Percentiles rank a stretch among this genome's conserved stretches.
phyloP scores from a whole-genome alignment of 148 eudicot species.

The Silene conica region DNA sequence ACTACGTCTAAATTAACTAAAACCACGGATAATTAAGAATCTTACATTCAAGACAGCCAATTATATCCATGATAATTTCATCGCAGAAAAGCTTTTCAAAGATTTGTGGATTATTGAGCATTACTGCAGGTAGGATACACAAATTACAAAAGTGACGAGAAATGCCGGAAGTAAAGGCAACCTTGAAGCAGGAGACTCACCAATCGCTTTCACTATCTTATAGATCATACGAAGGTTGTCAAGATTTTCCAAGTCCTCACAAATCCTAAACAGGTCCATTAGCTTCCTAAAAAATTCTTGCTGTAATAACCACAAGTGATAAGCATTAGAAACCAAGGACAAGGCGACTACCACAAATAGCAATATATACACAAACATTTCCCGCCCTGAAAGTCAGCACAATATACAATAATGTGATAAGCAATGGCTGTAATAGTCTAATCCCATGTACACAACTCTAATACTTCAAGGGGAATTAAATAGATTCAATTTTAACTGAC shows the following conservation, averaged over 20 bases:
- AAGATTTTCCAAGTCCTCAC: slow-evolving; percentile 80
- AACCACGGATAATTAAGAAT: slow-evolving; percentile 6
- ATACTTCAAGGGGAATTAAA: no score
- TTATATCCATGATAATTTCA: slow-evolving; percentile 77
- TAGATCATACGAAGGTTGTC: slow-evolving; percentile 80
- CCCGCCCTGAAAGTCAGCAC: background rate
- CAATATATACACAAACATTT: background rate
- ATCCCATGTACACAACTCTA: background rate
- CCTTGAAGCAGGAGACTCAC: slow-evolving; percentile 40
- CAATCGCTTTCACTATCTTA: slow-evolving; percentile 79
- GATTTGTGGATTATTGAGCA: slow-evolving; percentile 72
- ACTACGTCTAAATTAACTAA: background rate
- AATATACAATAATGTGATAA: background rate
- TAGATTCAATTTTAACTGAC: no score
- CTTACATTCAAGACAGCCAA: slow-evolving; percentile 95
- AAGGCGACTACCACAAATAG: background rate
- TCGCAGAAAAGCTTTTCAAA: slow-evolving; percentile 86
- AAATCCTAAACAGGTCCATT: slow-evolving; percentile 70
- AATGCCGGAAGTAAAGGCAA: background rate
- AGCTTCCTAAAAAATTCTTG: slow-evolving; percentile 84
- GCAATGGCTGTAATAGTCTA: background rate
- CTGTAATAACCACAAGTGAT: slow-evolving; percentile 41
- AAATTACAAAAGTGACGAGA: slow-evolving; percentile 1
- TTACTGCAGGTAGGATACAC: slow-evolving; percentile 55
- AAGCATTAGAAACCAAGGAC: slow-evolving; percentile 12